These are phyloP conservation scores for Nissolia schottii DNA, from an alignment of 306 rosid species.

Conservation along the genomic window DNA sequence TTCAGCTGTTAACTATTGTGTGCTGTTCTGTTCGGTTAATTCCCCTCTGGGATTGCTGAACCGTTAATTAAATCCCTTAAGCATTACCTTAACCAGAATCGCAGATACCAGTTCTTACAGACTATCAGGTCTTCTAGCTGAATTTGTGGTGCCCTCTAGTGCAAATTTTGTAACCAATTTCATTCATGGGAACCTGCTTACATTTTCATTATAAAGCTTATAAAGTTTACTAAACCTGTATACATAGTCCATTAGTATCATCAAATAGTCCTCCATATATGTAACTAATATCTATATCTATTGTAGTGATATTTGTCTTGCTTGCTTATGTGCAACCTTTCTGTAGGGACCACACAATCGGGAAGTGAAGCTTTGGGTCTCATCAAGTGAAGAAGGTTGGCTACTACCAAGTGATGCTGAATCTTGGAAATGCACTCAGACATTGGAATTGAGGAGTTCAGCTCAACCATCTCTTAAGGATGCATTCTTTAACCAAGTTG, in stretches of 20 bases:
- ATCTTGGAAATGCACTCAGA: constrained; percentile 90
- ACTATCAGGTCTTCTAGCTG: background rate
- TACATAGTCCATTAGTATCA: background rate
- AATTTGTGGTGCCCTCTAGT: background rate
- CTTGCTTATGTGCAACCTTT: background rate
- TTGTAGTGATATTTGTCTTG: constrained; percentile 10
- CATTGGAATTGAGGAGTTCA: constrained; percentile 82
- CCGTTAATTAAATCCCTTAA: too few relatives aligned
- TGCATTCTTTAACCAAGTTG: constrained; percentile 95
- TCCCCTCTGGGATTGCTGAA: too few relatives aligned
- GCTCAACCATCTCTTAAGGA: constrained; percentile 67
- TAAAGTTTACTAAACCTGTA: background rate
- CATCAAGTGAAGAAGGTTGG: constrained; percentile 90
- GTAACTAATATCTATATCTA: background rate
- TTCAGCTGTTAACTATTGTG: too few relatives aligned
- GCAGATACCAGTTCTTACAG: too few relatives aligned
- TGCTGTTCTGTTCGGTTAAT: too few relatives aligned
- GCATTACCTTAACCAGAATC: too few relatives aligned
- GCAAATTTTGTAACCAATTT: background rate
- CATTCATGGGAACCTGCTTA: background rate
- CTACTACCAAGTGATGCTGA: constrained; percentile 82
- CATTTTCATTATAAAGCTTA: background rate
- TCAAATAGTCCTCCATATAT: background rate
- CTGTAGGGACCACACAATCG: constrained; percentile 83
- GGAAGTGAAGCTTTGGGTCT: constrained; percentile 92